Conservation (phyloP, 257 asterid genomes). For the Catharanthus roseus region DNA sequence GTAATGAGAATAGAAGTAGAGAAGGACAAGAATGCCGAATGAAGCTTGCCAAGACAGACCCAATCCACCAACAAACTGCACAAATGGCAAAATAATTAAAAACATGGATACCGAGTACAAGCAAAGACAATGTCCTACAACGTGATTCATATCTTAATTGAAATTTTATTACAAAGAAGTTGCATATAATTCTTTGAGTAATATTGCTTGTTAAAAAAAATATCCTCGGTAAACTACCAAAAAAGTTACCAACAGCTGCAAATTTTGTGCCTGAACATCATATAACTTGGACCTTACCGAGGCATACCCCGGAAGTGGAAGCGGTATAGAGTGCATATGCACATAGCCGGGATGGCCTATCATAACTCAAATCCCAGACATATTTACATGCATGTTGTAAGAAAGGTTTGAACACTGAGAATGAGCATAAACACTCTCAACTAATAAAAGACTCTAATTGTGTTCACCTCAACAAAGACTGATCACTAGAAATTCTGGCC, state of each 20-base stretch:
- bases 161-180: not conserved
- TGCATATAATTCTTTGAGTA: not conserved
- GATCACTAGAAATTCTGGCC: not conserved
- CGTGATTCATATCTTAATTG: not conserved
- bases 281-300: not conserved
- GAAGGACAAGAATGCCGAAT: constrained; percentile 84
- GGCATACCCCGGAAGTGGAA: not conserved
- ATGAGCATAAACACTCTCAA: not conserved
- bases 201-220: not conserved
- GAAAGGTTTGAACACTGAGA: not conserved
- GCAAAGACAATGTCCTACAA: not conserved
- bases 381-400: not conserved
- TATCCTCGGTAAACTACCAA: not conserved
- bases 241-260: not conserved
- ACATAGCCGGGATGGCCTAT: not conserved
- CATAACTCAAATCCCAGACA: not conserved
- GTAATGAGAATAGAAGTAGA: constrained; percentile 94
- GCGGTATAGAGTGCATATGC: not conserved
- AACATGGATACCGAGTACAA: not conserved
- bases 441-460: not conserved
- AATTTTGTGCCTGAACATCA: not conserved
- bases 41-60: constrained; percentile 98
- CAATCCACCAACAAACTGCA: constrained; percentile 86
- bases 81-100: constrained; percentile 12
- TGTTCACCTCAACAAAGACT: not conserved